Conservation (phyloP, 805 yeast species). For the Jamesozyma hellenica region DNA sequence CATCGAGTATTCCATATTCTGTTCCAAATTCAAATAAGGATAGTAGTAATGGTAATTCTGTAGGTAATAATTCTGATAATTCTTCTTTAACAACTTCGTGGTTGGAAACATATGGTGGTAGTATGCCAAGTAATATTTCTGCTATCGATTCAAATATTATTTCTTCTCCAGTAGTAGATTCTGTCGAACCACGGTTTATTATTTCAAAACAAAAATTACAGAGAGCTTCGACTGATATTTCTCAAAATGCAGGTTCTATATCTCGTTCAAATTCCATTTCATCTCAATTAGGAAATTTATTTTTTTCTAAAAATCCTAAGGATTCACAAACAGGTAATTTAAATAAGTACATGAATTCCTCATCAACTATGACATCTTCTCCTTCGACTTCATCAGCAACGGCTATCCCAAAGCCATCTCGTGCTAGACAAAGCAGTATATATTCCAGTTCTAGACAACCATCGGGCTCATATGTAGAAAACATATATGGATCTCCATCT, state of each 20-base stretch:
- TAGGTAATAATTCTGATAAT: conserved; percentile 7
- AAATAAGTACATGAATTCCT: neutral
- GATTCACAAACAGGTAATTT: conserved; percentile 5
- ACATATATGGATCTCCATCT: conserved; percentile 20
- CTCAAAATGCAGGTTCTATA: conserved; percentile 14
- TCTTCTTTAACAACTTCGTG: conserved; percentile 29
- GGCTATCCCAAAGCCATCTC: conserved; percentile 28
- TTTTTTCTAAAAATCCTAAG: conserved; percentile 23
- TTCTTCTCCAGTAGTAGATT: conserved; percentile 58
- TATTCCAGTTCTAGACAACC: conserved; percentile 30
- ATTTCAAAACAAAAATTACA: conserved; percentile 60
- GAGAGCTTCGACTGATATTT: conserved; percentile 19
- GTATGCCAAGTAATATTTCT: conserved; percentile 33
- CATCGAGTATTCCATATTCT: conserved; percentile 57
- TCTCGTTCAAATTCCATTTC: conserved; percentile 29
- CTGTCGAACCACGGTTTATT: conserved; percentile 78
- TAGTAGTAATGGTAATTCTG: conserved; percentile 5
- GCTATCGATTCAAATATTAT: conserved; percentile 49
- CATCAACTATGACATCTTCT: conserved; percentile 1
- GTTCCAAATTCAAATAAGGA: conserved; percentile 54
- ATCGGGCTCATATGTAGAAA: conserved; percentile 16
- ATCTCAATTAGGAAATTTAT: conserved; percentile 28
- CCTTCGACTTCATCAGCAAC: conserved; percentile 12
- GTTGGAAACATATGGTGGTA: conserved; percentile 28
- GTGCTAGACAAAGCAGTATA: conserved; percentile 28